Evolutionary conservation across 2,329 filamentous ascomycete genomes (phyloP), one percentile per base, ranked within the genome.

Genomic region (Pezicula neosporulosa): DNA sequence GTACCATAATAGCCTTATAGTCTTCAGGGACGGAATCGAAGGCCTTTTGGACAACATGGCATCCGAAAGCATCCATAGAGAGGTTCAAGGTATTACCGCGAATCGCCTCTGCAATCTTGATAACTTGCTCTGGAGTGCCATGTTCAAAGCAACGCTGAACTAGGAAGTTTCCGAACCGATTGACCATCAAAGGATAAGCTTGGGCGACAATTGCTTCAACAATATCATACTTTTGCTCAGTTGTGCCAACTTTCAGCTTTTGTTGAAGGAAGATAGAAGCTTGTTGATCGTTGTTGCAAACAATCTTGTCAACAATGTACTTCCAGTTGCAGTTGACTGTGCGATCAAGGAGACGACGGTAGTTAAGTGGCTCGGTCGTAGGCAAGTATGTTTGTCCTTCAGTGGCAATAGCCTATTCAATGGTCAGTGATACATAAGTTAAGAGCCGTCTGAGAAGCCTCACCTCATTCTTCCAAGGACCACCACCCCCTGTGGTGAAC

Each of bases 111-210:
- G 94, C 94, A 70, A 99, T 99, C 61, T 91, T 88, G 68, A 96
- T 85, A 60, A 99, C 86, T 70, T 99, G 94, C 63, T 97, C 92
- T 0, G 90, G 85, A 13, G 92, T 96, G 47, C 95, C 94, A 68
- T 99, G 94, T 72, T 99, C 95, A 68, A 99, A 99, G 78, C 94
- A 99, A 63, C 94, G 90, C 72, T 99, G 94, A 44, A 99, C 91
- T 49, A 99, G 80, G 69, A 99, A 99, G 73, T 99, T 99, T 37
- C 94, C 94, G 70, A 99, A 99, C 51, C 94, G 90, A 66, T 99
- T 99, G 69, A 97, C 83, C 94, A 99, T 99, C 63, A 99, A 75
- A 9, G 90, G 87, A 66, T 97, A 97, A 12, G 93, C 93, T 68
- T 97, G 92, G 37, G 89, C 86, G 56, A 97, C 91, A 70, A 99